Conservation (phyloP, 2,329 filamentous ascomycete species). For the Talaromyces sp. region DNA sequence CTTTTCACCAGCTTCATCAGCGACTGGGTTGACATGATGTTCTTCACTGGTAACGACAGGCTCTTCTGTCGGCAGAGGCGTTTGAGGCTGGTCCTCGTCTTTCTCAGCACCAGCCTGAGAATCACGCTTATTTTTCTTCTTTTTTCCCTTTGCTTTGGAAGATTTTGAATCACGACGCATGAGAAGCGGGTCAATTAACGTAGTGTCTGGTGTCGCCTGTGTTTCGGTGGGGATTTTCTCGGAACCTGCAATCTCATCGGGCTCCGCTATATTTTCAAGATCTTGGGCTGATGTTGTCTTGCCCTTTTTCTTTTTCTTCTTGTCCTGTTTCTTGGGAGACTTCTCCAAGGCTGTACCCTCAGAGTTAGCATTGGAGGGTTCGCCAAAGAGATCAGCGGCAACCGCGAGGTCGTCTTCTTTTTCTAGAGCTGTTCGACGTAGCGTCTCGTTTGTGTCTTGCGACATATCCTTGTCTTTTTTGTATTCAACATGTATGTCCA, state of each 20-base stretch:
- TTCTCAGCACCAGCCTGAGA: background rate
- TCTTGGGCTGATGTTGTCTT: slow-evolving; percentile 15
- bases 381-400: slow-evolving; percentile 6
- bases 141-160: slow-evolving; percentile 22
- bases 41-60: background rate
- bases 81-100: background rate
- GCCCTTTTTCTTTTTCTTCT: slow-evolving; percentile 30
- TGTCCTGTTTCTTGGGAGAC: slow-evolving; percentile 35
- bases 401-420: slow-evolving; percentile 12
- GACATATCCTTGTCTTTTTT: background rate
- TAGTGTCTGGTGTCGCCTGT: background rate
- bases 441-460: slow-evolving; percentile 7
- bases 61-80: background rate
- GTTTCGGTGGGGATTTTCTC: background rate
- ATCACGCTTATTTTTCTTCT: slow-evolving; percentile 25
- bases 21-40: background rate
- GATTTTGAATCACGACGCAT: slow-evolving; percentile 2
- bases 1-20: background rate
- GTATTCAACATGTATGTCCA: background rate
- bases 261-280: background rate
- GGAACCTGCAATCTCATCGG: background rate
- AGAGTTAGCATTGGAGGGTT: slow-evolving; percentile 2
- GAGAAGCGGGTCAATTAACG: background rate
- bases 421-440: slow-evolving; percentile 7
- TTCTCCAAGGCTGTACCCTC: slow-evolving; percentile 17